Evolutionary conservation across 805 yeast species (phyloP).

Genomic region (Debaryomyces castellii): DNA sequence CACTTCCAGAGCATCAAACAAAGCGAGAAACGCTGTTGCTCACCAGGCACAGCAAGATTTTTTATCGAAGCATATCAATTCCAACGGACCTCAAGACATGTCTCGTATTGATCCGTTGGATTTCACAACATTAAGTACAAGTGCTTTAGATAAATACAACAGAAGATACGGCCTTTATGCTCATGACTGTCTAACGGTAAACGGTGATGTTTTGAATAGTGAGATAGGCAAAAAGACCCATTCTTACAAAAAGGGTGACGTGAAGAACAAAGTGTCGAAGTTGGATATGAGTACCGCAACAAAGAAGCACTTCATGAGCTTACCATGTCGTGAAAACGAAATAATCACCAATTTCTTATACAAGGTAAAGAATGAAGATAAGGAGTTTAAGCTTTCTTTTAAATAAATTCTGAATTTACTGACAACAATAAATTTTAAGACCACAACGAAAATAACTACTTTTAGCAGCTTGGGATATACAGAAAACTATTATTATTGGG

Average conservation of each 20-base stretch:
- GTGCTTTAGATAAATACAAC: constrained; percentile 68
- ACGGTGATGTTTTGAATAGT: constrained; percentile 69
- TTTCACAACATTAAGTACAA: constrained; percentile 61
- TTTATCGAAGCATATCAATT: constrained; percentile 64
- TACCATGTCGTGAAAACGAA: constrained; percentile 75
- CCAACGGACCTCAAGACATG: constrained; percentile 67
- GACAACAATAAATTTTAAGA: not conserved
- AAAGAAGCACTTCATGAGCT: constrained; percentile 63
- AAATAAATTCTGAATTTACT: constrained; percentile 15
- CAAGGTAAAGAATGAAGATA: constrained; percentile 70
- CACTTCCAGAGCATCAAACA: constrained; percentile 47
- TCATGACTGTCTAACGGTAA: constrained; percentile 61
- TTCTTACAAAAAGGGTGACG: constrained; percentile 16
- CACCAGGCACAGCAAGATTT: constrained; percentile 71
- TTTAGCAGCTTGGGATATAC: too few relatives aligned
- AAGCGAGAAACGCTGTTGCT: constrained; percentile 58
- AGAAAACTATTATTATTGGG: too few relatives aligned
- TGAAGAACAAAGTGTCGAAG: constrained; percentile 50
- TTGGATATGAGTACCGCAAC: constrained; percentile 58
- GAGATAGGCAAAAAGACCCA: constrained; percentile 72
- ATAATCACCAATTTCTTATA: constrained; percentile 86
- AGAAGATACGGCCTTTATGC: constrained; percentile 54
- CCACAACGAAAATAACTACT: not conserved
- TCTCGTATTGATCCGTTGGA: constrained; percentile 61
- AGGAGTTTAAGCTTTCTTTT: constrained; percentile 41